Percentiles rank a stretch among this genome's conserved stretches.
These are phyloP conservation scores for Leptomonas seymouri DNA, from an alignment of 208 protist genomes.

Conservation along the genomic window DNA sequence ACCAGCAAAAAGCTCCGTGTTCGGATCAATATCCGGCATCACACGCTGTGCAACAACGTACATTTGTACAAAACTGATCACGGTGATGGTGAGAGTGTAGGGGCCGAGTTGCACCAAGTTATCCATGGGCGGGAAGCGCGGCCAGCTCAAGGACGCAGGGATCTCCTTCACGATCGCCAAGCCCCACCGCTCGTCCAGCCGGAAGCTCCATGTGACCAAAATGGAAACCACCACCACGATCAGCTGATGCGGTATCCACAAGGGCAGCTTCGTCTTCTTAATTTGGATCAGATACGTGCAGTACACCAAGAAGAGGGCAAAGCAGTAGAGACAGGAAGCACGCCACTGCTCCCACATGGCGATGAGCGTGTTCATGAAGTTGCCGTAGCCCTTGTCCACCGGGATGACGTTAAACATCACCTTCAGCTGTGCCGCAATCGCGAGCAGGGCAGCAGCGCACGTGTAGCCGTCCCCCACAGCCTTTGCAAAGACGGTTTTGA, in stretches of 20 bases:
- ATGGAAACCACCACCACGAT: slow-evolving; percentile 63
- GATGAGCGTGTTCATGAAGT: slow-evolving; percentile 37
- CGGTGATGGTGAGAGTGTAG: slow-evolving; percentile 60
- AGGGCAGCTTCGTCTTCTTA: slow-evolving; percentile 44
- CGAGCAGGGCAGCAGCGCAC: slow-evolving; percentile 51
- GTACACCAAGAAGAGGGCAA: slow-evolving; percentile 49
- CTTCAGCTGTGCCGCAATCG: slow-evolving; percentile 49
- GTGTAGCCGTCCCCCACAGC: slow-evolving; percentile 67
- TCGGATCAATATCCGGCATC: slow-evolving; percentile 55
- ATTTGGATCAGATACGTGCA: slow-evolving; percentile 52
- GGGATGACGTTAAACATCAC: slow-evolving; percentile 57
- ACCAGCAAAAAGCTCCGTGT: slow-evolving; percentile 55
- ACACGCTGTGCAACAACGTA: slow-evolving; percentile 58
- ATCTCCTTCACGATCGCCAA: slow-evolving; percentile 48
- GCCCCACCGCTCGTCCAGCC: slow-evolving; percentile 30
- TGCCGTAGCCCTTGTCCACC: slow-evolving; percentile 33
- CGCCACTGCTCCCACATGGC: slow-evolving; percentile 33
- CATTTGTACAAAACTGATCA: slow-evolving; percentile 66
- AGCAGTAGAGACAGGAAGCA: slow-evolving; percentile 43
- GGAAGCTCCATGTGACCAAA: slow-evolving; percentile 38
- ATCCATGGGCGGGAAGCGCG: slow-evolving; percentile 41
- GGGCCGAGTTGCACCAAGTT: slow-evolving; percentile 52
- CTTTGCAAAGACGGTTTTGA: slow-evolving; percentile 59
- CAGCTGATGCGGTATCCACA: slow-evolving; percentile 67
- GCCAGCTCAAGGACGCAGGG: slow-evolving; percentile 28